Conservation (phyloP, 1,284 basidiomycete genomes). For the Heterobasidion parviporum region DNA sequence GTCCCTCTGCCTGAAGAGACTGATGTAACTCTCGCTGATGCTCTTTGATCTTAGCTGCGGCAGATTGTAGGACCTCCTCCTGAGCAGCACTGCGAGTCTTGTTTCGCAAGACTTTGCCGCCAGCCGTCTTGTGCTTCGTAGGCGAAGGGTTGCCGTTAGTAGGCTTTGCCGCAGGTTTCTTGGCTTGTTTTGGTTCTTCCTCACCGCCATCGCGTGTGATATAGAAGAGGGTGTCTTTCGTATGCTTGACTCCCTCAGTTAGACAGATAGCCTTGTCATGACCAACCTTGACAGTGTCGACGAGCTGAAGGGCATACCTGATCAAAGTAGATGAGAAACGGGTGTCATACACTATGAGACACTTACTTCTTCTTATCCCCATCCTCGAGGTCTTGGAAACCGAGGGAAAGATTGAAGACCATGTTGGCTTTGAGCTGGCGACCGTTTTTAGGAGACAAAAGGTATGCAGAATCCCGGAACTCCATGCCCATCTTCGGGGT, state of each 20-base stretch:
- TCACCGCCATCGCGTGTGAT: conserved; percentile 42
- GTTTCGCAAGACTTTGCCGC: conserved; percentile 77
- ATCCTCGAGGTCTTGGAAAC: conserved; percentile 78
- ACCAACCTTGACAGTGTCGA: conserved; percentile 83
- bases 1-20: conserved; percentile 73
- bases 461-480: conserved; percentile 85
- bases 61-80: conserved; percentile 71
- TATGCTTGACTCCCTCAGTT: conserved; percentile 77
- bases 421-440: conserved; percentile 72
- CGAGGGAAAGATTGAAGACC: conserved; percentile 80
- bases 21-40: conserved; percentile 87
- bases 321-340: neutral
- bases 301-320: conserved; percentile 86
- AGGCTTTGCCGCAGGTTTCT: conserved; percentile 42
- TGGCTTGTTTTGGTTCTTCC: conserved; percentile 42
- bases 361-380: conserved; percentile 69
- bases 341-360: neutral
- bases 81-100: conserved; percentile 77
- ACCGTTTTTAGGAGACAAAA: conserved; percentile 76
- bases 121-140: conserved; percentile 63
- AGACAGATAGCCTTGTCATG: conserved; percentile 63
- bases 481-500: conserved; percentile 78
- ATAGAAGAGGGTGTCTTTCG: conserved; percentile 89
- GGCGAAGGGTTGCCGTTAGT: conserved; percentile 51
- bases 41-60: conserved; percentile 66